Evolutionary conservation across 331 rosid species (phyloP).

Genomic region (Quercus phellos): DNA sequence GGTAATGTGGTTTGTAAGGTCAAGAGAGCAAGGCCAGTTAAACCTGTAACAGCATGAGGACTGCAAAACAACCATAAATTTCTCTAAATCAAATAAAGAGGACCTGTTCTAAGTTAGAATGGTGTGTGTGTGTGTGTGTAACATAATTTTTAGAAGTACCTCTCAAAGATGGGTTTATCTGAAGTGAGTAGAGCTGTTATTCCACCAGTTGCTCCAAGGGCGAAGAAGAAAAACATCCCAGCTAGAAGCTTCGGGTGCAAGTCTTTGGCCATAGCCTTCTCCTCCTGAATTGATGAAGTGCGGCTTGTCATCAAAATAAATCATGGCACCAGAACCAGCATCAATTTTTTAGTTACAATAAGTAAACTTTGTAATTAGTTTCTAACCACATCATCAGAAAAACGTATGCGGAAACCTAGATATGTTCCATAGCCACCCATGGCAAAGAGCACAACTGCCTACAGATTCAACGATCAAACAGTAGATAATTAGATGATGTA

Average conservation of each 20-base stretch:
- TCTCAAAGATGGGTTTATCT: conserved; percentile 77
- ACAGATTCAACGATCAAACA: not conserved
- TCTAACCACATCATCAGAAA: conserved; percentile 63
- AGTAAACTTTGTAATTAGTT: not conserved
- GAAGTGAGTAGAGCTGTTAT: conserved; percentile 78
- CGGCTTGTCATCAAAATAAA: not conserved
- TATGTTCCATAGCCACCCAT: conserved; percentile 99
- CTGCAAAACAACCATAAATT: conserved; percentile 36
- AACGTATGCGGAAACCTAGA: conserved; percentile 80
- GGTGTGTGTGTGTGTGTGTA: not conserved
- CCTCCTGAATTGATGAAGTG: conserved; percentile 46
- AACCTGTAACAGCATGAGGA: conserved; percentile 84
- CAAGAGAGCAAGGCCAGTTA: conserved; percentile 72
- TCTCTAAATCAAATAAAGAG: not conserved
- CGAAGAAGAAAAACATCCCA: conserved; percentile 96
- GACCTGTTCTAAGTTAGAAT: not conserved
- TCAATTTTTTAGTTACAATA: not conserved
- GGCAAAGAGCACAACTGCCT: conserved; percentile 96
- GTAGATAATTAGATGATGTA: not conserved
- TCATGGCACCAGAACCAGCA: not conserved
- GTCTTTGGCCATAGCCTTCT: conserved; percentile 87
- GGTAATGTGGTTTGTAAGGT: conserved; percentile 77
- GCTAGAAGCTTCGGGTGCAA: conserved; percentile 93
- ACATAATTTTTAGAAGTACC: conserved; percentile 32
- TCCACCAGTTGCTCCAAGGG: conserved; percentile 97